Evolutionary conservation across 352 stramenopile species (phyloP).

Genomic region (Elongisporangium prolatum): DNA sequence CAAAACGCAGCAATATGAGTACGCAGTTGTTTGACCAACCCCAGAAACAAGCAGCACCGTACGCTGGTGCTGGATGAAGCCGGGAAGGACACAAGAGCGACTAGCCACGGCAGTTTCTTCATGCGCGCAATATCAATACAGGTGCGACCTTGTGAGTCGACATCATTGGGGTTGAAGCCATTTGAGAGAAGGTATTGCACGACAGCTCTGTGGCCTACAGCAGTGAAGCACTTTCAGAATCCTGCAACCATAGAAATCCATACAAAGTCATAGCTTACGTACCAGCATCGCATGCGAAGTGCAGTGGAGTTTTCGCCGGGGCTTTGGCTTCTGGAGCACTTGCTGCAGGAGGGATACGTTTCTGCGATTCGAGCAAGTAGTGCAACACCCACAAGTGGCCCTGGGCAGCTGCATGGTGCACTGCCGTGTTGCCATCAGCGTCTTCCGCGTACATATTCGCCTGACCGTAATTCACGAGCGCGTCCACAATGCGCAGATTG

Average conservation of each 20-base stretch:
- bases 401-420: conserved; percentile 63
- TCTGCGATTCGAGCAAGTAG: conserved; percentile 54
- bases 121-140: conserved; percentile 35
- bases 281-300: conserved; percentile 52
- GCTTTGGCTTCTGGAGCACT: conserved; percentile 14
- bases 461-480: conserved; percentile 43
- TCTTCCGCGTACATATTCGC: conserved; percentile 53
- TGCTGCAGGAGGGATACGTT: conserved; percentile 4
- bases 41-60: background rate
- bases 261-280: background rate
- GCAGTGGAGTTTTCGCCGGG: conserved; percentile 29
- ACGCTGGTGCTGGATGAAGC: background rate
- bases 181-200: conserved; percentile 61
- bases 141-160: conserved; percentile 36
- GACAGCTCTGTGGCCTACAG: conserved; percentile 43
- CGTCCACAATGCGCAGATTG: conserved; percentile 58
- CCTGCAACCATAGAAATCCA: background rate
- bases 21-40: background rate
- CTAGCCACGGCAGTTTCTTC: conserved; percentile 36
- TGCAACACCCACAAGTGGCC: conserved; percentile 75
- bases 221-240: background rate
- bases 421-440: conserved; percentile 51
- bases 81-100: background rate
- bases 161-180: conserved; percentile 45
- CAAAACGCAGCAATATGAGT: background rate